Conservation (phyloP, 2,329 filamentous ascomycete species). For the Nannizziopsis barbatae region DNA sequence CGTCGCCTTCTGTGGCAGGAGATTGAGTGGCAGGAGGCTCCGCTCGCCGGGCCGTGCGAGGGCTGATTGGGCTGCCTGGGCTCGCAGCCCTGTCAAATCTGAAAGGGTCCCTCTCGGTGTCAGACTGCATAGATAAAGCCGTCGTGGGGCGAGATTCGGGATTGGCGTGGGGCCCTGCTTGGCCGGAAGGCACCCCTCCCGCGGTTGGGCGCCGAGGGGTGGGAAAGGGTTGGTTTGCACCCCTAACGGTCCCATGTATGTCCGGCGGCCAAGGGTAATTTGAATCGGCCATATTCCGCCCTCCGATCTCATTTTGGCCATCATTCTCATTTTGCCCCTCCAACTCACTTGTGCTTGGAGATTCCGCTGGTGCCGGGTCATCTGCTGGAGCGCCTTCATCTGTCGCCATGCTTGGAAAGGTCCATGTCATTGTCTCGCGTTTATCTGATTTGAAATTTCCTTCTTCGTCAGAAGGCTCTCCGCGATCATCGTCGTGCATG, state of each 20-base stretch:
- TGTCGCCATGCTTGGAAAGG: constrained; percentile 38
- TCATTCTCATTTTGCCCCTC: constrained; percentile 14
- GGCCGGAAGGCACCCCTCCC: not conserved
- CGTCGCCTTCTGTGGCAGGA: constrained; percentile 34
- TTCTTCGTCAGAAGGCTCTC: constrained; percentile 8
- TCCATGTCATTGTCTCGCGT: constrained; percentile 43
- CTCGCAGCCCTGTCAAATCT: constrained; percentile 30
- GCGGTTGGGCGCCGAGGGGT: constrained; percentile 8
- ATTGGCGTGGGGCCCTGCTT: constrained; percentile 19
- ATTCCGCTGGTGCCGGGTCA: not conserved
- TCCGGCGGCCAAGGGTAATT: constrained; percentile 4
- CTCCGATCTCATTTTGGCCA: constrained; percentile 6
- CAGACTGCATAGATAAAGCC: constrained; percentile 29
- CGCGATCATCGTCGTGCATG: constrained; percentile 1
- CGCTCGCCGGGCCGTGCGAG: constrained; percentile 1
- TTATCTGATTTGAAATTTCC: constrained; percentile 19
- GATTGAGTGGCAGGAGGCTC: constrained; percentile 27
- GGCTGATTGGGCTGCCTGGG: constrained; percentile 18
- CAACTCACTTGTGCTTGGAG: too few relatives aligned
- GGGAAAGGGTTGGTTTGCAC: constrained; percentile 6
- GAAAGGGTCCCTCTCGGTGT: constrained; percentile 35
- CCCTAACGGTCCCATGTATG: constrained; percentile 5
- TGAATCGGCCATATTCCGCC: constrained; percentile 1
- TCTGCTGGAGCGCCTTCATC: constrained; percentile 12
- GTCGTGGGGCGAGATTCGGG: constrained; percentile 31